phyloP scores from a whole-genome alignment of 2,329 filamentous ascomycete species.

The Fusarium sarcochroum region DNA sequence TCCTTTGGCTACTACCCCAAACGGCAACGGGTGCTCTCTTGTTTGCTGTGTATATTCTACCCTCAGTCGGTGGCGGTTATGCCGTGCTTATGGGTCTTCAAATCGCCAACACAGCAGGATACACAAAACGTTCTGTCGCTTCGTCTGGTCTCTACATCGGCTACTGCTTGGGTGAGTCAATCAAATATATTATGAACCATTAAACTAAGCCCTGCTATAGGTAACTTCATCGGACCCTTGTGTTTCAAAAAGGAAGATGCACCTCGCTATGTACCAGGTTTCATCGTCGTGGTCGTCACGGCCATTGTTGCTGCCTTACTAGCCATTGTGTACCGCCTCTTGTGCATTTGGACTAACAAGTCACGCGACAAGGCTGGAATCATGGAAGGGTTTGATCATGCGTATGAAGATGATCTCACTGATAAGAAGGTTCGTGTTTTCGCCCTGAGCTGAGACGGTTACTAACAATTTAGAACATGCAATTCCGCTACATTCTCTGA shows the following conservation, averaged over 20 bases:
- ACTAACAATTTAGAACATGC: conserved; percentile 30
- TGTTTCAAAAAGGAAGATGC: conserved; percentile 58
- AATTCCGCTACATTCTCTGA: conserved; percentile 40
- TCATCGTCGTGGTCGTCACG: conserved; percentile 56
- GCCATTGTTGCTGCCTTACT: conserved; percentile 51
- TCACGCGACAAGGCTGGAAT: conserved; percentile 58
- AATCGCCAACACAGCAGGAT: conserved; percentile 66
- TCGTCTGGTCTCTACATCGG: conserved; percentile 65
- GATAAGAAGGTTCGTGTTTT: conserved; percentile 52
- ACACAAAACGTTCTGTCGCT: conserved; percentile 64
- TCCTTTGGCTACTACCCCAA: conserved; percentile 37
- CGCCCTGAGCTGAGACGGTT: fast-evolving
- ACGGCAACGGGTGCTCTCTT: conserved; percentile 56
- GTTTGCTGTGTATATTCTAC: conserved; percentile 64
- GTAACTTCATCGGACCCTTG: conserved; percentile 61
- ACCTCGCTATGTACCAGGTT: conserved; percentile 57
- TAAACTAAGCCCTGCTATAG: not conserved
- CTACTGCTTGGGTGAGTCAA: conserved; percentile 60
- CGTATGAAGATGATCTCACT: conserved; percentile 66
- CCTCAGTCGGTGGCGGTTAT: conserved; percentile 61
- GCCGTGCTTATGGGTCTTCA: conserved; percentile 58
- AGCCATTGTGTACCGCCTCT: conserved; percentile 58
- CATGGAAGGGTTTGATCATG: conserved; percentile 65
- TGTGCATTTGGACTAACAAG: conserved; percentile 61
- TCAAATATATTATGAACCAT: too few species aligned